Evolutionary conservation across 305 asterid genomes (phyloP).

Genomic region (Coffea humblotiana): DNA sequence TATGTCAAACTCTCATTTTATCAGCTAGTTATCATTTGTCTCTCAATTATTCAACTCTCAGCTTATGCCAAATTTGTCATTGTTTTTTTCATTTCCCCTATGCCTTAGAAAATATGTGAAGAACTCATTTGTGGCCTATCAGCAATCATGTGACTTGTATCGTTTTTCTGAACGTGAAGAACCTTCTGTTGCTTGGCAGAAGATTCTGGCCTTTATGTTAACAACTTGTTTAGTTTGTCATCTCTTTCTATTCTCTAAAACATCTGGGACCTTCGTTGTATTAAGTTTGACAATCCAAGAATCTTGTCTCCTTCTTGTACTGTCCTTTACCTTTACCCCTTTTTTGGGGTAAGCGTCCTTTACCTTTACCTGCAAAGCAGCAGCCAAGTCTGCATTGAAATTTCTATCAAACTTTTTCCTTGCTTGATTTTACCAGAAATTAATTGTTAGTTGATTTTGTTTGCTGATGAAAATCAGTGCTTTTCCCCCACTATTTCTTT

Average conservation of each 20-base stretch:
- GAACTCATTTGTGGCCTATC: not conserved
- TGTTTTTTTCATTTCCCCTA: not conserved
- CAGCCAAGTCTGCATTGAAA: not conserved
- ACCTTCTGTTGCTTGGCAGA: not conserved
- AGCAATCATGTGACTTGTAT: not conserved
- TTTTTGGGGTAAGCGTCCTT: too few relatives aligned
- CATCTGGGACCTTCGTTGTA: not conserved
- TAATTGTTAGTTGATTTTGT: not conserved
- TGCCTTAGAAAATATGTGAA: not conserved
- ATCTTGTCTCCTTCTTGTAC: not conserved
- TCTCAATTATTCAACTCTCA: not conserved
- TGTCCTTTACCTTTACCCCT: not conserved
- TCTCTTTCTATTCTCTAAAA: not conserved
- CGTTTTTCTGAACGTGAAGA: not conserved
- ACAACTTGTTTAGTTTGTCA: not conserved
- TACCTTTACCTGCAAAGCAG: not conserved
- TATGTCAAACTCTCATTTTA: not conserved
- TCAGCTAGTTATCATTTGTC: not conserved
- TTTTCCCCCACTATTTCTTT: slow-evolving; percentile 11
- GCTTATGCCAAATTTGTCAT: not conserved
- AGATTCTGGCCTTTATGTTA: not conserved
- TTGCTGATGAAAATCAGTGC: not conserved
- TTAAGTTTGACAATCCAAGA: not conserved
- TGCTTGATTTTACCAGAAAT: not conserved
- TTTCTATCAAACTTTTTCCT: not conserved